Evolutionary conservation across 2,329 filamentous ascomycete species (phyloP).

Genomic region (Cytospora schulzeri): DNA sequence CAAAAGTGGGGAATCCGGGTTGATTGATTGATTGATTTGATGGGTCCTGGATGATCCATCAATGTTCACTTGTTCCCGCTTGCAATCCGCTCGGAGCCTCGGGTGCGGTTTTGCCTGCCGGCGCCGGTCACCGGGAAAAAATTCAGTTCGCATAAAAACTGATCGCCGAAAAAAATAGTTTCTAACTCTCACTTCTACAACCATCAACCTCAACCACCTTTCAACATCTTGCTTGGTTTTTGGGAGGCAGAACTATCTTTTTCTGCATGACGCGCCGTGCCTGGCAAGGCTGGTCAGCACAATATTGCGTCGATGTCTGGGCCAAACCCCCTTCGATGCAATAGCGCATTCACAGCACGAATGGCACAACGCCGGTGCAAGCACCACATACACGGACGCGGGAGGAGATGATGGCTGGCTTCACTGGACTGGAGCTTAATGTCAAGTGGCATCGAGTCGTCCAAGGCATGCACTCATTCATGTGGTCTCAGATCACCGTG

Average conservation of each 20-base stretch:
- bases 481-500: background rate
- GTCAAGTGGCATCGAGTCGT: constrained; percentile 12
- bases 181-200: background rate
- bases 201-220: background rate
- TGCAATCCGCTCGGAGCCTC: background rate
- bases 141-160: constrained; percentile 20
- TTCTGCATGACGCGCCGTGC: background rate
- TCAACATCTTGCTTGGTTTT: background rate
- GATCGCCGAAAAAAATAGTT: background rate
- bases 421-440: background rate
- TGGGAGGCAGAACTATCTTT: background rate
- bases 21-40: no score
- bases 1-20: constrained; percentile 18
- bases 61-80: no score
- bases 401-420: background rate
- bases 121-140: background rate
- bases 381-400: background rate
- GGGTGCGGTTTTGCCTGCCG: background rate
- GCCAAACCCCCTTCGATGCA: background rate
- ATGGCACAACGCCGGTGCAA: background rate
- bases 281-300: background rate
- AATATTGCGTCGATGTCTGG: background rate
- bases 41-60: no score
- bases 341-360: background rate
- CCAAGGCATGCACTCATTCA: background rate